phyloP scores from a whole-genome alignment of 2,329 filamentous ascomycete genomes.

The Aspergillus ibericus region DNA sequence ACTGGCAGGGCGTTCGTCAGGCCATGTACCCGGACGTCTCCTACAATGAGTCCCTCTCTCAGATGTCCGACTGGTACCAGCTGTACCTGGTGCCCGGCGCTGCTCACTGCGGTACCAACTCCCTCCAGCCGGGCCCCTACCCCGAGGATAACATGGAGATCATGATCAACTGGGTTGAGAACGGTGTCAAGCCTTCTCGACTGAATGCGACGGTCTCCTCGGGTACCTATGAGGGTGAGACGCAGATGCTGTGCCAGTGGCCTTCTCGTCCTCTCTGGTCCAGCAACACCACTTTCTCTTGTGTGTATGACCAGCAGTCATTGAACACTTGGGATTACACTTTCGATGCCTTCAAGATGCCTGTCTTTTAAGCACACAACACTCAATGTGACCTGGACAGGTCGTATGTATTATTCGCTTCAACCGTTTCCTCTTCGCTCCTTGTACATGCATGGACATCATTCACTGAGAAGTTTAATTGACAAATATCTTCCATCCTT shows the following conservation, averaged over 20 bases:
- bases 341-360: slow-evolving; percentile 17
- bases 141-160: slow-evolving; percentile 49
- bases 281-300: slow-evolving; percentile 10
- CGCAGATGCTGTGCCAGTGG: slow-evolving; percentile 38
- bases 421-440: not conserved
- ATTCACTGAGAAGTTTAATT: not conserved
- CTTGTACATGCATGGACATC: not conserved
- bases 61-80: slow-evolving; percentile 55
- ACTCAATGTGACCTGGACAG: not conserved
- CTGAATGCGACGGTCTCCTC: slow-evolving; percentile 45
- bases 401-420: not conserved
- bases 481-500: too few species aligned
- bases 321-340: slow-evolving; percentile 19
- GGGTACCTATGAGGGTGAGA: slow-evolving; percentile 32
- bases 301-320: slow-evolving; percentile 18
- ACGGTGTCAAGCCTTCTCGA: slow-evolving; percentile 45
- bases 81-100: slow-evolving; percentile 57
- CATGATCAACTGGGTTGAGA: slow-evolving; percentile 56
- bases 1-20: slow-evolving; percentile 54
- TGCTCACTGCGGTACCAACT: slow-evolving; percentile 52
- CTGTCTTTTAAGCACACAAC: slow-evolving; percentile 11
- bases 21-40: slow-evolving; percentile 50
- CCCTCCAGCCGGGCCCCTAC: slow-evolving; percentile 47
- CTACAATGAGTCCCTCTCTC: slow-evolving; percentile 40
- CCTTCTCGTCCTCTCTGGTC: slow-evolving; percentile 34